Percentiles rank a stretch among this genome's conserved stretches.
These are phyloP conservation scores for Stereum hirsutum DNA, from an alignment of 1,284 basidiomycete genomes.

Conservation along the genomic window DNA sequence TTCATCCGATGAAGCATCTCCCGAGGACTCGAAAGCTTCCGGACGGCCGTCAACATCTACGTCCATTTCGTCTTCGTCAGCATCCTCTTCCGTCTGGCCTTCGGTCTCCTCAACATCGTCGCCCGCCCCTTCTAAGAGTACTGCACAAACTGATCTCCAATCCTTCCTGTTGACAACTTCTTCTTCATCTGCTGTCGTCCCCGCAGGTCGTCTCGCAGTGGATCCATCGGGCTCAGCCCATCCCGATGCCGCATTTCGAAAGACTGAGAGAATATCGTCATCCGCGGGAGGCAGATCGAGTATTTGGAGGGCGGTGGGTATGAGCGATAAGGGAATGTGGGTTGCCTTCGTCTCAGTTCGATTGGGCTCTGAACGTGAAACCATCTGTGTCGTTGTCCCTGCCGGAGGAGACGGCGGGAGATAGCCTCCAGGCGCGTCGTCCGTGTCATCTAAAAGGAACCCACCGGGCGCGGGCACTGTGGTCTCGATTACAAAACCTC, in stretches of 20 bases:
- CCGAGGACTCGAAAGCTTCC: neutral
- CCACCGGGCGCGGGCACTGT: neutral
- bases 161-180: conserved; percentile 2
- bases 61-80: neutral
- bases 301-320: conserved; percentile 53
- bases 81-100: neutral
- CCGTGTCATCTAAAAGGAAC: neutral
- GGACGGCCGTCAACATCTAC: neutral
- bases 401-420: neutral
- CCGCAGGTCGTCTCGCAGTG: neutral
- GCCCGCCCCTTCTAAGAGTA: conserved; percentile 2
- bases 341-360: neutral
- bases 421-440: conserved; percentile 7
- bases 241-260: conserved; percentile 62
- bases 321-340: conserved; percentile 41
- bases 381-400: conserved; percentile 6
- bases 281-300: conserved; percentile 62
- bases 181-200: neutral
- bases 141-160: conserved; percentile 7
- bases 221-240: conserved; percentile 34
- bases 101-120: neutral
- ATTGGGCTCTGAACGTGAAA: conserved; percentile 2
- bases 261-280: conserved; percentile 54
- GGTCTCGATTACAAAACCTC: neutral
- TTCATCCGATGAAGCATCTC: conserved; percentile 1